Base-by-base conservation (phyloP, 2,329 filamentous ascomycete genomes). In the Claviceps spartinae region DNA sequence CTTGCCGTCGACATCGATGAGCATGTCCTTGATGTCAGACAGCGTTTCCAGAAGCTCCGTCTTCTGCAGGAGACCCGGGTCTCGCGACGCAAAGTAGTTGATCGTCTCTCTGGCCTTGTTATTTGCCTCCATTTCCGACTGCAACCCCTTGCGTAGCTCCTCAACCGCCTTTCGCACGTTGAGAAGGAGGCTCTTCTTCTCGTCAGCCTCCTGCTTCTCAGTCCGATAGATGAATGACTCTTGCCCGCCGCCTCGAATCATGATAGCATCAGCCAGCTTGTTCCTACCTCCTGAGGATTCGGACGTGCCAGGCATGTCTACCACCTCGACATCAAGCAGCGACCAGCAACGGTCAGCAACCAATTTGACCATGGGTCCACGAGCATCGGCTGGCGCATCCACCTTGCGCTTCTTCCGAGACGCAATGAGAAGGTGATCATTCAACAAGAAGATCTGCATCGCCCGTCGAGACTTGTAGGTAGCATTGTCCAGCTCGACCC, bases 401-500 rank as follows among this genome's bases (percentile, higher is more conserved):
- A 83, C 74, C 60, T 90, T 88, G 61, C 91, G 88, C 73, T 96
- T 95, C 72, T 96, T 96, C 58, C 87, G 83, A 24, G 87, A 88
- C 4, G 93, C 93, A 48, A 98, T 79, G 22, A 98, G 78, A 1
- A 98, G 73, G 67, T 98, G 90, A 63, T 98, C 93, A 64, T 97
- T 98, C 2, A 98, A 75, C 53, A 98, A 69, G 54, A 97, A 90
- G 54, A 98, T 82, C 63, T 95, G 88, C 66, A 97, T 90, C 30
- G 89, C 83, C 43, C 93, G 77, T 57, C 86, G 78, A 4, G 91
- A 88, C 68, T 95, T 96, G 82, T 95, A 97, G 0, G 93, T 98
- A 11, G 93, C 93, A 57, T 93, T 94, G 68, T 98, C 94, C 55
- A 98, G 75, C 70, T 98, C 91, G 54, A 97, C 86, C 93, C 93